Conservation (phyloP, 306 rosid genomes). For the Adenanthera pavonina region DNA sequence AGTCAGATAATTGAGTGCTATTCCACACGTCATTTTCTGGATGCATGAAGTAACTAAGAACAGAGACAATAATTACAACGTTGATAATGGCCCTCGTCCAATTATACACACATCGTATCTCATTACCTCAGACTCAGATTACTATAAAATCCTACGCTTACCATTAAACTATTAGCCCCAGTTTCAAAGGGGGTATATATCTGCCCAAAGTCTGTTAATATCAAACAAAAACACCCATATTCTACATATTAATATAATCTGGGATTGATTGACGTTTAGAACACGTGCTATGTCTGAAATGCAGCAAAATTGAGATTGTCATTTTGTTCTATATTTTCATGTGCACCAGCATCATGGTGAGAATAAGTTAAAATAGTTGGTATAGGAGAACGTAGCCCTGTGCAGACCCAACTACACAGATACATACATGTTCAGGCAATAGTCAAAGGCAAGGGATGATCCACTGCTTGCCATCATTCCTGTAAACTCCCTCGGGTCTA, state of each 20-base stretch:
- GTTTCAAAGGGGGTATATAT: constrained; percentile 31
- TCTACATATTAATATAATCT: constrained; percentile 35
- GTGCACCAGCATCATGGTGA: constrained; percentile 44
- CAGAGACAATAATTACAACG: constrained; percentile 11
- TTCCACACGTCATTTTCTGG: constrained; percentile 7
- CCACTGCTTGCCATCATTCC: constrained; percentile 1
- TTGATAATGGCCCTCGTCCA: constrained; percentile 11
- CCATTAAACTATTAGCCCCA: constrained; percentile 30
- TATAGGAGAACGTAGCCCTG: constrained; percentile 34
- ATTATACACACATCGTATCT: constrained; percentile 1
- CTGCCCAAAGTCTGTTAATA: constrained; percentile 35
- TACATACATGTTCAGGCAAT: background rate
- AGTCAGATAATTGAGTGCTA: constrained; percentile 16
- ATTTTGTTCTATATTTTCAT: constrained; percentile 47
- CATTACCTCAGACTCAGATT: constrained; percentile 25
- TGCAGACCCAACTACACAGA: constrained; percentile 36
- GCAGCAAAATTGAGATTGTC: constrained; percentile 41
- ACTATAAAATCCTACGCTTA: constrained; percentile 28
- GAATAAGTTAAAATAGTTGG: constrained; percentile 22
- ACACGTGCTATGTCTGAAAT: constrained; percentile 68
- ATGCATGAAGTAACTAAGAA: constrained; percentile 24
- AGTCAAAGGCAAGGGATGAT: constrained; percentile 44
- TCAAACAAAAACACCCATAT: constrained; percentile 40
- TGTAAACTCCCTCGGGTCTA: too few species aligned
- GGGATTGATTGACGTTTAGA: constrained; percentile 43